Percentiles rank a stretch among this genome's conserved stretches.
phyloP scores from a whole-genome alignment of 768 basidiomycete genomes.

The Russula brevipes region DNA sequence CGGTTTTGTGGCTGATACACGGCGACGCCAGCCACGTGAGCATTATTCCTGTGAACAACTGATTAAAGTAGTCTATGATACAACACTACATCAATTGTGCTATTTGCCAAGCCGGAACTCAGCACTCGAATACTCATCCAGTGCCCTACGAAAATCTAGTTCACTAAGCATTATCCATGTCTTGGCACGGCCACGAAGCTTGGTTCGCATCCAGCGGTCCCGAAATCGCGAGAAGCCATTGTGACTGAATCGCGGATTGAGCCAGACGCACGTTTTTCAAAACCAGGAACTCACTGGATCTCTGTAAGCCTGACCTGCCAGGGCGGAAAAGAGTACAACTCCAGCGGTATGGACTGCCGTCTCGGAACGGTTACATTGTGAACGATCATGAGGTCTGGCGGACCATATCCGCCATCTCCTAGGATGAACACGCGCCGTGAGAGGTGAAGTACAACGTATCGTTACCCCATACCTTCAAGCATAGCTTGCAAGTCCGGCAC shows the following conservation, averaged over 20 bases:
- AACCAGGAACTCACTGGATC: constrained; percentile 53
- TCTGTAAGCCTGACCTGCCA: constrained; percentile 84
- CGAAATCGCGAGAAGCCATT: constrained; percentile 11
- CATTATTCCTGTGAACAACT: not conserved
- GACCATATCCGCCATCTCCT: constrained; percentile 52
- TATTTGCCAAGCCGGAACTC: constrained; percentile 72
- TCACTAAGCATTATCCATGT: constrained; percentile 36
- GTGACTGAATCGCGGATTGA: constrained; percentile 24
- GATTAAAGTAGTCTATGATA: not conserved
- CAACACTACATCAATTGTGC: not conserved
- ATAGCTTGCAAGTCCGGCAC: constrained; percentile 38
- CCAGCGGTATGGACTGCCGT: constrained; percentile 44
- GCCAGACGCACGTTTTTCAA: not conserved
- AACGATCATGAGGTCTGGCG: constrained; percentile 75
- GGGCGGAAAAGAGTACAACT: constrained; percentile 73
- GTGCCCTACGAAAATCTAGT: constrained; percentile 55
- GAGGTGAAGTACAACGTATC: not conserved
- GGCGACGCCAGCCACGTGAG: no score
- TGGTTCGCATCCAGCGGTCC: constrained; percentile 8
- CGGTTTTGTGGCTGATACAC: not conserved
- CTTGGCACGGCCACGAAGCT: not conserved
- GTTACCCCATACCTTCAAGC: constrained; percentile 49
- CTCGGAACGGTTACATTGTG: constrained; percentile 47
- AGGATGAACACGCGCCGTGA: constrained; percentile 18
- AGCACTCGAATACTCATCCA: constrained; percentile 67